A percentile compares a stretch with the other conserved stretches of the same genome.
phyloP scores from a whole-genome alignment of 257 asterid species.

The Phtheirospermum japonicum region DNA sequence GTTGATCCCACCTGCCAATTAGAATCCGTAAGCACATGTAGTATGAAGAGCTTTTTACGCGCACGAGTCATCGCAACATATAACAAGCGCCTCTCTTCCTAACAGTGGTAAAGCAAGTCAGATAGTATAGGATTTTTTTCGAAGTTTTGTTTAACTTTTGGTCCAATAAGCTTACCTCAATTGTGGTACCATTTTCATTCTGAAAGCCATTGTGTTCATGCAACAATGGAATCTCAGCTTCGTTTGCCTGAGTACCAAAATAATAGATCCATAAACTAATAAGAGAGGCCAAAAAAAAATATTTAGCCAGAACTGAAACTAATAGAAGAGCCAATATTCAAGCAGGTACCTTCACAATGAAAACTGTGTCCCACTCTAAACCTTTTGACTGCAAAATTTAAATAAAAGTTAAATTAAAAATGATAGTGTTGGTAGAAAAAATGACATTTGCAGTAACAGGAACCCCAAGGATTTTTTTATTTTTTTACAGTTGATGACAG shows the following conservation, averaged over 20 bases:
- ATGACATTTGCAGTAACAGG: slow-evolving; percentile 19
- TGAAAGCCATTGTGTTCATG: slow-evolving; percentile 72
- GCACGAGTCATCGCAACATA: slow-evolving; percentile 99
- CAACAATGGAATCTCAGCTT: slow-evolving; percentile 87
- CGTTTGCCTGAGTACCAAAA: slow-evolving; percentile 70
- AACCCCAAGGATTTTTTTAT: slow-evolving; percentile 18
- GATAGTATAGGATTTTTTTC: slow-evolving; percentile 19
- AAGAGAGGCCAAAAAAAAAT: slow-evolving; percentile 6
- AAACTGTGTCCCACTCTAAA: slow-evolving; percentile 97
- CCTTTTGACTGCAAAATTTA: slow-evolving; percentile 77
- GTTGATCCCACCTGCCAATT: slow-evolving; percentile 76
- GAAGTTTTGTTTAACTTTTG: not conserved
- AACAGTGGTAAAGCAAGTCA: slow-evolving; percentile 31
- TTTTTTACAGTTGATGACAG: slow-evolving; percentile 1
- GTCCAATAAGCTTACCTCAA: slow-evolving; percentile 61
- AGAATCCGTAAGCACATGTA: slow-evolving; percentile 76
- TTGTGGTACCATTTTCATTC: slow-evolving; percentile 53
- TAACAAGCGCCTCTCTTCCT: slow-evolving; percentile 94
- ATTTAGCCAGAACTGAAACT: slow-evolving; percentile 9
- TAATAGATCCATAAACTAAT: slow-evolving; percentile 25
- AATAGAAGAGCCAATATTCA: slow-evolving; percentile 20
- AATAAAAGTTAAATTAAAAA: slow-evolving; percentile 2
- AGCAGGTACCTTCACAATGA: slow-evolving; percentile 81
- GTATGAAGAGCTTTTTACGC: slow-evolving; percentile 68
- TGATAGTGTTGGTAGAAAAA: slow-evolving; percentile 20